Conservation (phyloP, 163 green algal genomes). For the Scenedesmus sp. region DNA sequence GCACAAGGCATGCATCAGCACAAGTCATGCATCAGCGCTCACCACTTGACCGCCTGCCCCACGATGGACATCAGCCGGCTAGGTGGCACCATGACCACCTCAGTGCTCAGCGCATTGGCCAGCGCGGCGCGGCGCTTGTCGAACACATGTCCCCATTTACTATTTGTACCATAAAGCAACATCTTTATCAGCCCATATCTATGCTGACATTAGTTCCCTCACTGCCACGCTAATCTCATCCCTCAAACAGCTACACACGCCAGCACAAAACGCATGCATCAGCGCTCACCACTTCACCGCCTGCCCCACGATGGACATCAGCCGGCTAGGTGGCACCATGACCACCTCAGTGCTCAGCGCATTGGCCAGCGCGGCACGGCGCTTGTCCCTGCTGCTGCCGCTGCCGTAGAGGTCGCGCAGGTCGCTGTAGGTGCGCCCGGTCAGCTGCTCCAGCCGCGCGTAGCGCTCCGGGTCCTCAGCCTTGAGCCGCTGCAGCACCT, state of each 20-base stretch:
- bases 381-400: slow-evolving; percentile 82
- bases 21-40: too few species aligned
- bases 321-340: slow-evolving; percentile 89
- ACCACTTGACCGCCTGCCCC: slow-evolving; percentile 98
- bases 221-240: too few species aligned
- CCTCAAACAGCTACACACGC: too few species aligned
- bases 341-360: slow-evolving; percentile 84
- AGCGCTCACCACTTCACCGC: slow-evolving; percentile 93
- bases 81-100: slow-evolving; percentile 86
- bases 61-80: slow-evolving; percentile 95
- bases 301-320: slow-evolving; percentile 97
- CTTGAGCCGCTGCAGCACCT: slow-evolving; percentile 82
- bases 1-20: too few species aligned
- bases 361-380: slow-evolving; percentile 82
- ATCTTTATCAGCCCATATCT: too few species aligned
- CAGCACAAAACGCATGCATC: not conserved
- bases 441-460: slow-evolving; percentile 86
- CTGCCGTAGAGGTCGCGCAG: slow-evolving; percentile 45
- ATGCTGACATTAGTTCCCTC: too few species aligned
- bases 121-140: slow-evolving; percentile 83
- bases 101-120: slow-evolving; percentile 79
- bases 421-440: slow-evolving; percentile 79
- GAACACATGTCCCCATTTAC: too few species aligned
- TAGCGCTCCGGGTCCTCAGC: slow-evolving; percentile 88
- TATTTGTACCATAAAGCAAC: too few species aligned